Percentiles rank a stretch among this genome's conserved stretches.
Conservation (phyloP, 192 early-diverging fungal species). For the Lobosporangium transversale region DNA sequence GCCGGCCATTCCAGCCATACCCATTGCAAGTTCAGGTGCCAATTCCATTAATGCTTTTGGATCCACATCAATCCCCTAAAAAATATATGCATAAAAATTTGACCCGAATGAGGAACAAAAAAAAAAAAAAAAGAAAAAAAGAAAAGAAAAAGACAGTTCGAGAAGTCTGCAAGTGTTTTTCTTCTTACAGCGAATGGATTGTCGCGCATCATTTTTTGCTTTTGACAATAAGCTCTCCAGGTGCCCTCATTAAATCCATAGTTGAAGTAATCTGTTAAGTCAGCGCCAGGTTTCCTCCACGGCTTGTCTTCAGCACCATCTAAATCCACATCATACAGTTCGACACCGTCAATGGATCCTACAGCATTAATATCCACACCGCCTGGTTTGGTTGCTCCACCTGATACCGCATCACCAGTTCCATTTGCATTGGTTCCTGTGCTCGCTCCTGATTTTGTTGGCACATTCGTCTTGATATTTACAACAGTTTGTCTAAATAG, state of each 20-base stretch:
- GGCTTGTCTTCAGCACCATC: conserved; percentile 96
- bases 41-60: conserved; percentile 32
- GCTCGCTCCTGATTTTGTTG: conserved; percentile 49
- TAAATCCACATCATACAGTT: conserved; percentile 90
- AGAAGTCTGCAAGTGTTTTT: conserved; percentile 13
- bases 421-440: conserved; percentile 49
- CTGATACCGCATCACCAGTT: conserved; percentile 51
- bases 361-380: conserved; percentile 75
- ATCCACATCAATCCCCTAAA: conserved; percentile 48
- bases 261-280: conserved; percentile 99
- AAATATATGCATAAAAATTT: too few species aligned
- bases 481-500: conserved; percentile 54
- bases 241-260: conserved; percentile 98
- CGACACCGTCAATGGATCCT: conserved; percentile 82
- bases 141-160: not conserved
- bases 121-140: conserved; percentile 1
- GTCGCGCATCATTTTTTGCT: conserved; percentile 89
- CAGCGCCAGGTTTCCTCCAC: conserved; percentile 93
- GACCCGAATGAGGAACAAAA: not conserved
- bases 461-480: conserved; percentile 57
- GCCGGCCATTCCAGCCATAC: conserved; percentile 59
- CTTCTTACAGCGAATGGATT: conserved; percentile 59
- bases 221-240: conserved; percentile 94
- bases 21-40: conserved; percentile 33
- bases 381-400: conserved; percentile 47